Evolutionary conservation across 345 rosid species (phyloP).

Genomic region (Euclidium syriacum): DNA sequence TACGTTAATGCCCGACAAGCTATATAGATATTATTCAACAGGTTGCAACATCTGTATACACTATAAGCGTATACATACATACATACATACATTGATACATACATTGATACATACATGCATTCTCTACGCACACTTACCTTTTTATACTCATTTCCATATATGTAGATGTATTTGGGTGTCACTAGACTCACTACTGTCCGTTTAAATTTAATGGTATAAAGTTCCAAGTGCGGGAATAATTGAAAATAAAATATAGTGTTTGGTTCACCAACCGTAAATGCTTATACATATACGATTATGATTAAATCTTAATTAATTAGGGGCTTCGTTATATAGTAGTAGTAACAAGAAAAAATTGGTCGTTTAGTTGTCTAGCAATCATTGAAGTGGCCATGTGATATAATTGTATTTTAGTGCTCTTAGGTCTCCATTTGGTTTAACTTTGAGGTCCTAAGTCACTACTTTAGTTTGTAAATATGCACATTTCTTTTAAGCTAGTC

Average conservation of each 20-base stretch:
- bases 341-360: no score
- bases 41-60: slow-evolving; percentile 10
- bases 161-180: background rate
- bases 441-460: no score
- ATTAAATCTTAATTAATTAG: background rate
- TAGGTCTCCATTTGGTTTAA: no score
- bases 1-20: slow-evolving; percentile 23
- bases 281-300: background rate
- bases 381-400: no score
- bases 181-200: slow-evolving; percentile 7
- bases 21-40: slow-evolving; percentile 15
- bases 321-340: no score
- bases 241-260: slow-evolving; percentile 9
- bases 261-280: slow-evolving; percentile 27
- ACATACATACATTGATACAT: background rate
- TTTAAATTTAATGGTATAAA: background rate
- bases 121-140: no score
- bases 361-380: no score
- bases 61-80: background rate
- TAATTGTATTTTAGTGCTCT: no score
- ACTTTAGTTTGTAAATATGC: no score
- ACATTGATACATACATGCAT: no score
- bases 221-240: background rate
- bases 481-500: no score
- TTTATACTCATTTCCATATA: background rate